Conservation (phyloP, 192 early-diverging fungal genomes). For the Coemansia sp. region DNA sequence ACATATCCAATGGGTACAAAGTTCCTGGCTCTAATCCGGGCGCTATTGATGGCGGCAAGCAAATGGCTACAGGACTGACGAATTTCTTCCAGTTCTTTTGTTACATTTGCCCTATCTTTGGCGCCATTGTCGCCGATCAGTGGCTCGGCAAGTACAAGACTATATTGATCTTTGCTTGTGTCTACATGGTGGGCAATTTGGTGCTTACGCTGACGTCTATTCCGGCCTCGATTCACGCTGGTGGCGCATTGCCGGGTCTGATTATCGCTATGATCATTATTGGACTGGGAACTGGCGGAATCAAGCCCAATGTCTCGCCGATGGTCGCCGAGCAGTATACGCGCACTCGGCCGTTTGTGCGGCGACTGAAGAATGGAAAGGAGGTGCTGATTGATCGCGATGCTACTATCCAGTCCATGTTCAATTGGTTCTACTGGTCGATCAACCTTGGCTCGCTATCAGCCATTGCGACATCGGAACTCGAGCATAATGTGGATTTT, state of each 20-base stretch:
- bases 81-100: constrained; percentile 62
- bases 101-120: constrained; percentile 60
- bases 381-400: constrained; percentile 63
- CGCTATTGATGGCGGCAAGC: constrained; percentile 54
- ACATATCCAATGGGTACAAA: constrained; percentile 56
- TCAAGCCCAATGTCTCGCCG: constrained; percentile 76
- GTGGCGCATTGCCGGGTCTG: constrained; percentile 64
- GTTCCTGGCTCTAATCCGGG: constrained; percentile 40
- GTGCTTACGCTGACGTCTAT: constrained; percentile 69
- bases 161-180: constrained; percentile 62
- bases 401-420: constrained; percentile 69
- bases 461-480: constrained; percentile 53
- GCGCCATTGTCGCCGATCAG: constrained; percentile 70
- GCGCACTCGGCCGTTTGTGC: constrained; percentile 54
- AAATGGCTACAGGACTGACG: constrained; percentile 54
- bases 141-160: constrained; percentile 73
- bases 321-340: constrained; percentile 72
- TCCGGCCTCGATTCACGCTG: constrained; percentile 47
- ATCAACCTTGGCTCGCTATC: constrained; percentile 61
- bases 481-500: constrained; percentile 57
- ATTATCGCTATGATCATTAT: constrained; percentile 68
- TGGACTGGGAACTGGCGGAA: constrained; percentile 74
- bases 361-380: constrained; percentile 49
- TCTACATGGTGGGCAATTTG: constrained; percentile 66
- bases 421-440: constrained; percentile 77